Percentiles rank a stretch among this genome's conserved stretches.
Conservation (phyloP, 768 basidiomycete genomes). For the Termitomyces sp. region DNA sequence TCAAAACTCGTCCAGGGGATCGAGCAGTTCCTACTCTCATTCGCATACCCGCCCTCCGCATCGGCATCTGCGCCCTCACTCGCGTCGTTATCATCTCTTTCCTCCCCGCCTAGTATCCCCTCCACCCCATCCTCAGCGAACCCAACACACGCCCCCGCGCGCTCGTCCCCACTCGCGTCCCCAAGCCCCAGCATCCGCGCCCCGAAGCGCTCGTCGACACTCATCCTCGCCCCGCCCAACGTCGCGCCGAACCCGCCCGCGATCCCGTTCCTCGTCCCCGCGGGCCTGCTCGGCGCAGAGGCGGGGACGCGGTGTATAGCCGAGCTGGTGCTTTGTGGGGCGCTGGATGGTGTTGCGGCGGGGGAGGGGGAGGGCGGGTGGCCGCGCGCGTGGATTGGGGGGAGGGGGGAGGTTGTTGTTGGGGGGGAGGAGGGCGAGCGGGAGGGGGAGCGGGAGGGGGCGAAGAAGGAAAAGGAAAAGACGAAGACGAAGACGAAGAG, state of each 20-base stretch:
- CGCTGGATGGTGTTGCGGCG: slow-evolving; percentile 19
- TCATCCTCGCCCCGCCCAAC: background rate
- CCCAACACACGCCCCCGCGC: background rate
- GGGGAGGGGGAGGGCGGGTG: slow-evolving; percentile 7
- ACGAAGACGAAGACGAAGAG: background rate
- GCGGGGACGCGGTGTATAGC: slow-evolving; percentile 12
- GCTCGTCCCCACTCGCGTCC: background rate
- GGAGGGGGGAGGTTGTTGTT: slow-evolving; percentile 1
- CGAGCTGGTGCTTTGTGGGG: slow-evolving; percentile 27
- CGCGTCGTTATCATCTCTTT: background rate
- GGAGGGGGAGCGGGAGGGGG: background rate
- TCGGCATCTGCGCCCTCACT: slow-evolving; percentile 3
- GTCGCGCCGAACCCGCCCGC: background rate
- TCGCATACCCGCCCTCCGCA: slow-evolving; percentile 25
- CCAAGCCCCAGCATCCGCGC: background rate
- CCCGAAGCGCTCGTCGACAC: too few relatives aligned
- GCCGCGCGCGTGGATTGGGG: slow-evolving; percentile 18
- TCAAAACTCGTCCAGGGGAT: slow-evolving; percentile 34
- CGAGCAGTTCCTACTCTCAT: slow-evolving; percentile 34
- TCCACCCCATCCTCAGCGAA: background rate
- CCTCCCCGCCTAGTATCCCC: background rate
- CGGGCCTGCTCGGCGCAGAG: slow-evolving; percentile 8
- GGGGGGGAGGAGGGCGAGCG: background rate
- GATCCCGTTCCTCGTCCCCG: slow-evolving; percentile 13
- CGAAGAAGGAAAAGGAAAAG: background rate